A percentile compares a stretch with the other conserved stretches of the same genome.
Conservation (phyloP, 805 yeast genomes). For the Lachancea sp. region DNA sequence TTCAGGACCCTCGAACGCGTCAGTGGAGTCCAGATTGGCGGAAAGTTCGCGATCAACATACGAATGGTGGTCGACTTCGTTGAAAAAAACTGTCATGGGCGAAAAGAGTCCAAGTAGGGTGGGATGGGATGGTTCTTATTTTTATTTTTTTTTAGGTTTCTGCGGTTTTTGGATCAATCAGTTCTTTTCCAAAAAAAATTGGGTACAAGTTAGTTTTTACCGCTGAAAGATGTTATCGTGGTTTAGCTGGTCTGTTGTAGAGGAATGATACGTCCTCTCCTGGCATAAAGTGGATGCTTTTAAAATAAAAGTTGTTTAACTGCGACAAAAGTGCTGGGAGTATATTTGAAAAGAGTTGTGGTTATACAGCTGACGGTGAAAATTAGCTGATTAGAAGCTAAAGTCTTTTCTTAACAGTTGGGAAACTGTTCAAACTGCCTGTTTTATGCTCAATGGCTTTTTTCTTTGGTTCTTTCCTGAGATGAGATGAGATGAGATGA, state of each 20-base stretch:
- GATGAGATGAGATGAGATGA: background rate
- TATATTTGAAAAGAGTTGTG: background rate
- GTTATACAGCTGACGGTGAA: too few relatives aligned
- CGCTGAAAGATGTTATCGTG: conserved; percentile 16
- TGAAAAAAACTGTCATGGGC: conserved; percentile 31
- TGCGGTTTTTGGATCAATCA: too few relatives aligned
- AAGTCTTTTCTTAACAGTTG: too few relatives aligned
- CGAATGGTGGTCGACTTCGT: conserved; percentile 35
- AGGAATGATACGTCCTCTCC: conserved; percentile 19
- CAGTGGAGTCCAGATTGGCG: conserved; percentile 74
- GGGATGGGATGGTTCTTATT: too few relatives aligned
- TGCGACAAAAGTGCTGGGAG: conserved; percentile 8
- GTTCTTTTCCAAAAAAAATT: too few relatives aligned
- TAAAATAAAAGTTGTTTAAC: background rate
- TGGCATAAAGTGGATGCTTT: conserved; percentile 13
- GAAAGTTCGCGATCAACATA: conserved; percentile 77
- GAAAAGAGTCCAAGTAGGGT: background rate
- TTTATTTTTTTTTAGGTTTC: too few relatives aligned
- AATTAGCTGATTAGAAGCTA: too few relatives aligned
- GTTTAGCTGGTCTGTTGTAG: conserved; percentile 20
- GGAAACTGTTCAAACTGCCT: too few relatives aligned
- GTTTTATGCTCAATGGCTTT: too few relatives aligned
- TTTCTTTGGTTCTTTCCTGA: background rate
- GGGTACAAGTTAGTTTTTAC: background rate
- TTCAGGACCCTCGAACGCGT: conserved; percentile 97